Conservation (phyloP, 2,329 filamentous ascomycete genomes). For the Rutstroemia sp. region DNA sequence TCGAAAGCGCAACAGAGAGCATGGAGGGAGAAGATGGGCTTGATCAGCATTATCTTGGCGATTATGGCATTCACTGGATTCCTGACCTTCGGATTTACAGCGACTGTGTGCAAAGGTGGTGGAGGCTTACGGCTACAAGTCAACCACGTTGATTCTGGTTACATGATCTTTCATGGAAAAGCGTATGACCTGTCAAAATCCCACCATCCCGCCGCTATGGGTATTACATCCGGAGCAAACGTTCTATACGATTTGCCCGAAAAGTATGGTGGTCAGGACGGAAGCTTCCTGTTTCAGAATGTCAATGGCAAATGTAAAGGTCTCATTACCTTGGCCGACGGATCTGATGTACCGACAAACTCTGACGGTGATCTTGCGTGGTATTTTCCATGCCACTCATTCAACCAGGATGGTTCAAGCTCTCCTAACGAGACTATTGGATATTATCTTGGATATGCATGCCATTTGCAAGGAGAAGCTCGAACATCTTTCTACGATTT, state of each 20-base stretch:
- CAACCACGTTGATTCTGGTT: conserved; percentile 74
- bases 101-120: conserved; percentile 72
- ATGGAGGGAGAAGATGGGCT: conserved; percentile 96
- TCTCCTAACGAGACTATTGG: conserved; percentile 65
- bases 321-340: conserved; percentile 64
- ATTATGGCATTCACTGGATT: conserved; percentile 90
- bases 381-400: conserved; percentile 92
- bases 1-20: conserved; percentile 82
- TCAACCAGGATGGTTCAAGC: conserved; percentile 88
- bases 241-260: conserved; percentile 80
- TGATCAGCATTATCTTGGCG: conserved; percentile 85
- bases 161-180: conserved; percentile 93
- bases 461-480: conserved; percentile 67
- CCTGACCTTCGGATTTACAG: conserved; percentile 92
- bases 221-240: conserved; percentile 67
- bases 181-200: conserved; percentile 79
- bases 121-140: conserved; percentile 65
- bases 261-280: conserved; percentile 81
- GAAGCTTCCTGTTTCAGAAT: conserved; percentile 96
- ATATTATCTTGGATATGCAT: conserved; percentile 79
- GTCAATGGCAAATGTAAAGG: conserved; percentile 96
- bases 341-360: conserved; percentile 76
- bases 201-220: conserved; percentile 70
- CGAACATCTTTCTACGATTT: conserved; percentile 73
- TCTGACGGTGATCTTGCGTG: conserved; percentile 70